Conservation (phyloP, 1,284 basidiomycete species). For the Rhodotorula sp. region DNA sequence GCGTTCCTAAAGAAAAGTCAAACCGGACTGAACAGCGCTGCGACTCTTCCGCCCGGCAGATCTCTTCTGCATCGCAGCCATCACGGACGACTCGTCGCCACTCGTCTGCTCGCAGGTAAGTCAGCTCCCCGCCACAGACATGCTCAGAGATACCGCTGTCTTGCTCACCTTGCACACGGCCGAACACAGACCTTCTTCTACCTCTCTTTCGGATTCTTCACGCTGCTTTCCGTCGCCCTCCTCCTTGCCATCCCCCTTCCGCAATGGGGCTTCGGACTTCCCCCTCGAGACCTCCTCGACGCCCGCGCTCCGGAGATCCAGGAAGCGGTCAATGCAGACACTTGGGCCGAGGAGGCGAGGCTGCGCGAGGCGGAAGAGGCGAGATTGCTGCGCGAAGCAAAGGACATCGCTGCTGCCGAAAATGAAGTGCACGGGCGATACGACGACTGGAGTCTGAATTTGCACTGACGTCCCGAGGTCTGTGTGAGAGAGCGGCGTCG, state of each 20-base stretch:
- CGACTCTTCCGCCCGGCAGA: not conserved
- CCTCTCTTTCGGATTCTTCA: conserved; percentile 21
- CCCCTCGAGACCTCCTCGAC: not conserved
- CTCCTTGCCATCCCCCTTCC: conserved; percentile 10
- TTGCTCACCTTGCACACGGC: no score
- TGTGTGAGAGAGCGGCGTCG: not conserved
- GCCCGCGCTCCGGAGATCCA: not conserved
- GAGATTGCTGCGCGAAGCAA: not conserved
- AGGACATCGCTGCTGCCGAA: not conserved
- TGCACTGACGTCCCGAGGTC: not conserved
- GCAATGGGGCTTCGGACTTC: conserved; percentile 17
- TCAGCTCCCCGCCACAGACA: not conserved
- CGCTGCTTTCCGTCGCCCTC: conserved; percentile 12
- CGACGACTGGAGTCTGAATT: conserved; percentile 2
- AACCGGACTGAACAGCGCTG: no score
- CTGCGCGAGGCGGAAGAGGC: conserved; percentile 1
- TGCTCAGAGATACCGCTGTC: not conserved
- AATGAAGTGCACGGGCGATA: not conserved
- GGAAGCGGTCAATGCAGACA: not conserved
- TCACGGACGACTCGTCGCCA: conserved; percentile 13
- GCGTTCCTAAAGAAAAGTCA: not conserved
- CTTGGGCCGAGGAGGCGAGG: not conserved
- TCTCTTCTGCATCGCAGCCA: conserved; percentile 10
- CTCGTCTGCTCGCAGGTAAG: conserved; percentile 16
- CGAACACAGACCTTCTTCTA: conserved; percentile 18